Evolutionary conservation across 1,284 basidiomycete species (phyloP), one percentile per base, ranked within the genome.

Genomic region (Sutorius eximius): DNA sequence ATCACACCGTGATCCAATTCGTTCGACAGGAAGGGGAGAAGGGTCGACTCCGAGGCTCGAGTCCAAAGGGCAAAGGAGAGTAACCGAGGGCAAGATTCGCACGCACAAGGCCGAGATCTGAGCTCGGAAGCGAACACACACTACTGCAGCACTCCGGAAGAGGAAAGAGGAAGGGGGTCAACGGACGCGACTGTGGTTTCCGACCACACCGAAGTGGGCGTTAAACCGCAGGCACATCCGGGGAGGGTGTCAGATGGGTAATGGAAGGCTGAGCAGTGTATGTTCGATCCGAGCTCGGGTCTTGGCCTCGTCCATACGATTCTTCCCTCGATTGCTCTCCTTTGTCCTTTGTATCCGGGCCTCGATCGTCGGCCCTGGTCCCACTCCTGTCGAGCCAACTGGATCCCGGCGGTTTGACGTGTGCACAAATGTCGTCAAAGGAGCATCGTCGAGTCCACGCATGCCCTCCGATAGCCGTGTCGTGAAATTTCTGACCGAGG

Each of bases 151-250:
- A 30, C 32, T n/a, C 29, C 29, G 30, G 38, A 8, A 32, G 44
- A 16, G 34, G 38, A 8, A 32, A 46, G 18, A 46, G 8, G 52
- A 32, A 18, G 3, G 30, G 13, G 59, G 48, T 48, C 43, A 41
- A 43, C 61, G 30, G 48, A 63, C 9, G 37, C 27, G 22, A 16
- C 10, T 24, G 46, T 27, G 37, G 33, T 45, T 53, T 58, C 11
- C 46, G 10, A 43, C 55, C 61, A 52, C 55, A 46, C 59, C 50
- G 45, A 55, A 30, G 52, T 44, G 55, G 59, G 61, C 62, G 37
- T 20, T 4, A 53, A 62, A 56, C 16, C 46, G 11, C 53, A 49
- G 15, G 49, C 1, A 4, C 30, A 27, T 51, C 40, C 57, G 57
- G 49, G 47, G 43, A 62, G 60, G 45, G 2, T 15, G 6, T 27